These are phyloP conservation scores for Hansfordia pulvinata DNA, from an alignment of 2,329 filamentous ascomycete genomes.

Conservation along the genomic window DNA sequence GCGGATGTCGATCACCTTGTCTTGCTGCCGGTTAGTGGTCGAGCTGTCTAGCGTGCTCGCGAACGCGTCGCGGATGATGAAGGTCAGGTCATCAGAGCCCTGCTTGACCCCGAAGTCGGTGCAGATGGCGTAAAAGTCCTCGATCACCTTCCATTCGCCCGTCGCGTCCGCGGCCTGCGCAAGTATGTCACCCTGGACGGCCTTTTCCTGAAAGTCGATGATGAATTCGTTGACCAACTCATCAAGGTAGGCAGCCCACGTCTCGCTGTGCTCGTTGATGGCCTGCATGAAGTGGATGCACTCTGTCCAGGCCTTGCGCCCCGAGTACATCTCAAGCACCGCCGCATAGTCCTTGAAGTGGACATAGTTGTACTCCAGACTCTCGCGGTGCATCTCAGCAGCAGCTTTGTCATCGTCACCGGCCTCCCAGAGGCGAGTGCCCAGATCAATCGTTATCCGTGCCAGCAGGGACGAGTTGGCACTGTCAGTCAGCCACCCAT, in stretches of 20 bases:
- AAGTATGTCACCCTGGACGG: slow-evolving; percentile 10
- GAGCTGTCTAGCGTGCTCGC: slow-evolving; percentile 11
- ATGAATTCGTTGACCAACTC: slow-evolving; percentile 16
- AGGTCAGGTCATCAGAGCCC: slow-evolving; percentile 13
- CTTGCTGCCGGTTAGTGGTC: slow-evolving; percentile 5
- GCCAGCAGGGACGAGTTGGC: slow-evolving; percentile 14
- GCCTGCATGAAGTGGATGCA: slow-evolving; percentile 14
- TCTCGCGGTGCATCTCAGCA: slow-evolving; percentile 13
- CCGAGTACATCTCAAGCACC: slow-evolving; percentile 10
- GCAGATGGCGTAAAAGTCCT: slow-evolving; percentile 11
- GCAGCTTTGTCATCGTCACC: slow-evolving; percentile 10
- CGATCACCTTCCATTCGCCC: slow-evolving; percentile 13
- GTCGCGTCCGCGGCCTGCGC: slow-evolving; percentile 12
- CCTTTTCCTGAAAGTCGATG: slow-evolving; percentile 6
- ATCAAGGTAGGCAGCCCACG: slow-evolving; percentile 14
- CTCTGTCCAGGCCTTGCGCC: slow-evolving; percentile 8
- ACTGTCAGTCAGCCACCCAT: slow-evolving; percentile 8
- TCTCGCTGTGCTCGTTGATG: slow-evolving; percentile 8
- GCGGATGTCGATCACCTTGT: slow-evolving; percentile 10
- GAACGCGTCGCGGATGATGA: slow-evolving; percentile 12
- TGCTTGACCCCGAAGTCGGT: slow-evolving; percentile 10
- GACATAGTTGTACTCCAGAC: slow-evolving; percentile 13
- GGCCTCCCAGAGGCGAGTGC: slow-evolving; percentile 13
- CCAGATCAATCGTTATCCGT: slow-evolving; percentile 15
- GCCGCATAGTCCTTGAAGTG: slow-evolving; percentile 12